These are phyloP conservation scores for Lepiota venenata DNA, from an alignment of 768 basidiomycete genomes.

Conservation along the genomic window DNA sequence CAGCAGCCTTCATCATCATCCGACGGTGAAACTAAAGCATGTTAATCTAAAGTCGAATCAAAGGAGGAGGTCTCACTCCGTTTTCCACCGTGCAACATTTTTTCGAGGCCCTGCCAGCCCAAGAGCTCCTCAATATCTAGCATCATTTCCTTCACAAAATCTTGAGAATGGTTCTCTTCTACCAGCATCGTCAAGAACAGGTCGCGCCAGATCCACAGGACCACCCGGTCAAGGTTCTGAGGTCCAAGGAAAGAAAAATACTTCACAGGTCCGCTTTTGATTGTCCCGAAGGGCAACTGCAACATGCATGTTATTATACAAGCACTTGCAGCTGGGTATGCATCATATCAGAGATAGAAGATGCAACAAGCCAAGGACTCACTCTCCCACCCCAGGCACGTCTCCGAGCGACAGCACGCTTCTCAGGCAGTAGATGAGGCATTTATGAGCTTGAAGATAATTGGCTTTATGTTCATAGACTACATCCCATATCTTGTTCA, in stretches of 20 bases:
- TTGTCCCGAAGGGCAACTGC: slow-evolving; percentile 42
- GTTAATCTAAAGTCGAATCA: background rate
- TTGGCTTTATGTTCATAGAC: slow-evolving; percentile 56
- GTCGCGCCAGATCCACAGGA: slow-evolving; percentile 71
- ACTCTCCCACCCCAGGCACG: slow-evolving; percentile 36
- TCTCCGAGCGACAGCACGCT: slow-evolving; percentile 41
- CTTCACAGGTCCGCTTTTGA: slow-evolving; percentile 40
- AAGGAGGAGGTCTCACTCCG: slow-evolving; percentile 33
- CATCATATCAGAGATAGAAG: background rate
- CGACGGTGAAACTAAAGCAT: slow-evolving; percentile 8
- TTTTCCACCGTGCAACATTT: slow-evolving; percentile 53
- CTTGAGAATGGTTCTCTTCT: slow-evolving; percentile 23
- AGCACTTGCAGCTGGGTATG: slow-evolving; percentile 49
- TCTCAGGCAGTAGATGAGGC: slow-evolving; percentile 50
- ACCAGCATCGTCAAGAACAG: slow-evolving; percentile 53
- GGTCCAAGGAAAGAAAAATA: slow-evolving; percentile 47
- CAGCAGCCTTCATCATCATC: slow-evolving; percentile 26
- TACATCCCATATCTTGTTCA: slow-evolving; percentile 60
- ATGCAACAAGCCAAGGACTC: slow-evolving; percentile 8
- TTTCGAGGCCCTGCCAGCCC: slow-evolving; percentile 50
- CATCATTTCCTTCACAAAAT: slow-evolving; percentile 47
- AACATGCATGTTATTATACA: slow-evolving; percentile 43
- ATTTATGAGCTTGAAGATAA: slow-evolving; percentile 50
- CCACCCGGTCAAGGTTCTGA: slow-evolving; percentile 38
- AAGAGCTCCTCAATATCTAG: slow-evolving; percentile 51